Conservation (phyloP, 306 rosid species). For the Lagenaria siceraria region DNA sequence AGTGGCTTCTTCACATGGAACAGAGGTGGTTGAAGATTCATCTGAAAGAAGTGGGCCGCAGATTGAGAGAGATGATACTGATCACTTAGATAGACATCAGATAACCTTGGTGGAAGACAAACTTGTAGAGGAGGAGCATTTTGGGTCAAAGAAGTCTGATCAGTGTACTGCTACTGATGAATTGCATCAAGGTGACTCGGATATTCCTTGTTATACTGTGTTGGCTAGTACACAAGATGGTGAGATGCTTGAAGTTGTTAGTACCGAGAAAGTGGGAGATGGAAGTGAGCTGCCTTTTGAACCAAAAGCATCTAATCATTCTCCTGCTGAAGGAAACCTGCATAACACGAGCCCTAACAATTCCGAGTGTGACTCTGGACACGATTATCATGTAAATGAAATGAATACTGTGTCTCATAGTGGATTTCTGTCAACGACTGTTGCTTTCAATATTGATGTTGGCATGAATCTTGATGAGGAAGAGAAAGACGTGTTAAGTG, state of each 20-base stretch:
- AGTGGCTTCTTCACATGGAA: slow-evolving; percentile 14
- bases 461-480: slow-evolving; percentile 9
- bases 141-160: slow-evolving; percentile 16
- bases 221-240: background rate
- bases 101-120: slow-evolving; percentile 12
- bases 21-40: slow-evolving; percentile 18
- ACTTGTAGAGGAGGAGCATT: slow-evolving; percentile 6
- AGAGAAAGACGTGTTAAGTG: slow-evolving; percentile 20
- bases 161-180: slow-evolving; percentile 8
- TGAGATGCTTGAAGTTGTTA: background rate
- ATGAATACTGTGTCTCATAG: slow-evolving; percentile 8
- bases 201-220: slow-evolving; percentile 10
- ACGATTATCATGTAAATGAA: slow-evolving; percentile 16
- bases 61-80: slow-evolving; percentile 12
- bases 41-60: slow-evolving; percentile 8
- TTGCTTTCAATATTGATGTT: slow-evolving; percentile 22
- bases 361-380: slow-evolving; percentile 12
- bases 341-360: background rate
- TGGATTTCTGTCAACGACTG: slow-evolving; percentile 16
- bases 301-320: slow-evolving; percentile 11
- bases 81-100: slow-evolving; percentile 13
- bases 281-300: slow-evolving; percentile 10
- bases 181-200: slow-evolving; percentile 13
- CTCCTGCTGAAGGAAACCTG: slow-evolving; percentile 6
- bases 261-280: slow-evolving; percentile 7